Evolutionary conservation across 2,329 filamentous ascomycete species (phyloP).

Genomic region (Trichophyton schoenleinii): DNA sequence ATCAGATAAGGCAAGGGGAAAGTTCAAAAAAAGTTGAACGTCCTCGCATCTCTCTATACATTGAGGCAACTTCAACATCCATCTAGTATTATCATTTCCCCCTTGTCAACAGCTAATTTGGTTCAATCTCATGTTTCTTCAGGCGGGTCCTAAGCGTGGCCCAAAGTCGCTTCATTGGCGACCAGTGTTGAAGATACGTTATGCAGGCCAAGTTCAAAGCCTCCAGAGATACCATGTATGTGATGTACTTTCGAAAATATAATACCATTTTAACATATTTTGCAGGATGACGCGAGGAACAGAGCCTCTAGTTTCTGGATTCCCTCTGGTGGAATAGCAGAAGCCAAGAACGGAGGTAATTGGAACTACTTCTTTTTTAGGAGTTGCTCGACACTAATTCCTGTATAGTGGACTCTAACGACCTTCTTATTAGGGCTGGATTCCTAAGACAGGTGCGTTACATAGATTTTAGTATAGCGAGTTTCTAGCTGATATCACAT

Average conservation of each 20-base stretch:
- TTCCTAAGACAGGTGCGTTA: conserved; percentile 55
- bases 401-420: conserved; percentile 44
- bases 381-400: not conserved
- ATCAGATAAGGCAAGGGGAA: not conserved
- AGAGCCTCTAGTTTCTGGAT: conserved; percentile 67
- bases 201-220: not conserved
- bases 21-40: not conserved
- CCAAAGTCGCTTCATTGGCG: not conserved
- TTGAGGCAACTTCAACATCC: not conserved
- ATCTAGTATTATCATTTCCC: not conserved
- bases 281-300: conserved; percentile 43
- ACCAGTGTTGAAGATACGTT: not conserved
- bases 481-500: not conserved
- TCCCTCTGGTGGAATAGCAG: conserved; percentile 57
- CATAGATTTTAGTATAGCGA: conserved; percentile 4
- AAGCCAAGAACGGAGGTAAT: conserved; percentile 34
- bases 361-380: not conserved
- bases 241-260: not conserved
- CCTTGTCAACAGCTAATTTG: too few relatives aligned
- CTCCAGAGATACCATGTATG: conserved; percentile 4
- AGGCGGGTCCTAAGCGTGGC: not conserved
- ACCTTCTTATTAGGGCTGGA: conserved; percentile 56
- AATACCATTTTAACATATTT: not conserved
- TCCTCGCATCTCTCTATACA: not conserved
- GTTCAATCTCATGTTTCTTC: not conserved